Evolutionary conservation across 75 land plant species (phyloP).

Genomic region (Cryptomeria japonica): DNA sequence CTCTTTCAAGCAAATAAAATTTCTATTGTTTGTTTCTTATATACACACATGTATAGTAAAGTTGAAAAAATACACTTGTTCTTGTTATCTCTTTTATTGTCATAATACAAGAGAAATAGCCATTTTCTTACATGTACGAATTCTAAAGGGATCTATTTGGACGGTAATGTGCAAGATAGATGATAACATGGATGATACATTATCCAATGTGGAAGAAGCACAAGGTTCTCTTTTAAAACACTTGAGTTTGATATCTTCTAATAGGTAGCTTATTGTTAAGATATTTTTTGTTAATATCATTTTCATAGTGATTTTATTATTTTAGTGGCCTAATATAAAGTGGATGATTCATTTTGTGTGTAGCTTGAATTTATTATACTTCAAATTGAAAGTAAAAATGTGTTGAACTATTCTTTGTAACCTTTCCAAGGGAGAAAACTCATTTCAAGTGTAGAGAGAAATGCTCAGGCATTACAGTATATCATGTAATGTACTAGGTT

Average conservation of each 20-base stretch:
- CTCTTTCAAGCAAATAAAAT: neutral
- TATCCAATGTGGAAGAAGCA: constrained; percentile 69
- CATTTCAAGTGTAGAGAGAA: neutral
- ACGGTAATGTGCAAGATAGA: constrained; percentile 57
- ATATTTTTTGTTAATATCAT: constrained; percentile 53
- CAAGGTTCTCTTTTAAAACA: constrained; percentile 52
- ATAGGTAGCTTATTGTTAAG: constrained; percentile 67
- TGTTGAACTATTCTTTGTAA: neutral
- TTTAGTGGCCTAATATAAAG: constrained; percentile 32
- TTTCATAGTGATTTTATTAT: constrained; percentile 58
- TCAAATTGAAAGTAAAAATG: too few relatives aligned
- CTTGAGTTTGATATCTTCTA: constrained; percentile 61
- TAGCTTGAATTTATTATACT: too few relatives aligned
- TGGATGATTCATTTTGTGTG: neutral
- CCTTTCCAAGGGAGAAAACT: neutral
- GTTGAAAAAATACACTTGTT: neutral
- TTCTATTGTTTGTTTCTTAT: neutral
- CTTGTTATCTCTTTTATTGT: neutral
- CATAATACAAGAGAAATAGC: neutral
- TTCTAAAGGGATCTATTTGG: too few relatives aligned
- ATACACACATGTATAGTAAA: neutral
- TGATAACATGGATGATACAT: constrained; percentile 75
- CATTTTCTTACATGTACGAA: too few relatives aligned
- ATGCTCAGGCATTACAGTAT: neutral
- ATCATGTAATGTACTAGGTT: too few relatives aligned